phyloP scores from a whole-genome alignment of 2,329 filamentous ascomycete genomes.

The Aureobasidium sp. region DNA sequence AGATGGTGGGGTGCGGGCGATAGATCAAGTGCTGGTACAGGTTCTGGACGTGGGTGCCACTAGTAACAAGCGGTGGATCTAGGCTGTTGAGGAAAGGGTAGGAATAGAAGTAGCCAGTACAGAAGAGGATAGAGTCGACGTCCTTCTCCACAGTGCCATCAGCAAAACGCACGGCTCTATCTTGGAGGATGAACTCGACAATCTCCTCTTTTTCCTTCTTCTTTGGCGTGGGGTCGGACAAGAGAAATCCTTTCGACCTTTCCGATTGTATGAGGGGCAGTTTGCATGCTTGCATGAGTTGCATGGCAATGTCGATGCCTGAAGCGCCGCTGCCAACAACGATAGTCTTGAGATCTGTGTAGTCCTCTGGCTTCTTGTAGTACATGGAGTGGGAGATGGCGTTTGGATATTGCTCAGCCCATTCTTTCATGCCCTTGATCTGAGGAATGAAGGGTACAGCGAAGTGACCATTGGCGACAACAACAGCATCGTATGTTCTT shows the following conservation, averaged over 20 bases:
- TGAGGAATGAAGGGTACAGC: slow-evolving; percentile 37
- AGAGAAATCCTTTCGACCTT: slow-evolving; percentile 42
- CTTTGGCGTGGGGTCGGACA: slow-evolving; percentile 31
- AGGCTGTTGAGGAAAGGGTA: slow-evolving; percentile 60
- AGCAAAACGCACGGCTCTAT: slow-evolving; percentile 56
- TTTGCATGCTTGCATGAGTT: slow-evolving; percentile 57
- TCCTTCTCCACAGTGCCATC: slow-evolving; percentile 56
- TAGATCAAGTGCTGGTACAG: slow-evolving; percentile 76
- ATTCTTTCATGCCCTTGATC: slow-evolving; percentile 33
- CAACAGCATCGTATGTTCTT: slow-evolving; percentile 42
- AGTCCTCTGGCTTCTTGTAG: slow-evolving; percentile 60
- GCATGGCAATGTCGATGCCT: slow-evolving; percentile 71
- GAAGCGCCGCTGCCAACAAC: slow-evolving; percentile 80
- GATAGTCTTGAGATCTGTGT: slow-evolving; percentile 57
- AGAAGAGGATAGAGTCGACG: slow-evolving; percentile 74
- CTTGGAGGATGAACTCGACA: slow-evolving; percentile 43
- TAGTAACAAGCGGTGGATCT: slow-evolving; percentile 50
- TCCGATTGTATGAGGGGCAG: slow-evolving; percentile 57
- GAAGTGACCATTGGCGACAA: slow-evolving; percentile 42
- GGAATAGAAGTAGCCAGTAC: slow-evolving; percentile 82
- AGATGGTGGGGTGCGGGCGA: slow-evolving; percentile 66
- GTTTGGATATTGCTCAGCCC: slow-evolving; percentile 30
- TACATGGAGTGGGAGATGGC: slow-evolving; percentile 56
- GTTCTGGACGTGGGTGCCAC: slow-evolving; percentile 61
- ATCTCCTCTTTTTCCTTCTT: slow-evolving; percentile 53